Conservation (phyloP, 257 asterid species). For the Solanum paucissectum region DNA sequence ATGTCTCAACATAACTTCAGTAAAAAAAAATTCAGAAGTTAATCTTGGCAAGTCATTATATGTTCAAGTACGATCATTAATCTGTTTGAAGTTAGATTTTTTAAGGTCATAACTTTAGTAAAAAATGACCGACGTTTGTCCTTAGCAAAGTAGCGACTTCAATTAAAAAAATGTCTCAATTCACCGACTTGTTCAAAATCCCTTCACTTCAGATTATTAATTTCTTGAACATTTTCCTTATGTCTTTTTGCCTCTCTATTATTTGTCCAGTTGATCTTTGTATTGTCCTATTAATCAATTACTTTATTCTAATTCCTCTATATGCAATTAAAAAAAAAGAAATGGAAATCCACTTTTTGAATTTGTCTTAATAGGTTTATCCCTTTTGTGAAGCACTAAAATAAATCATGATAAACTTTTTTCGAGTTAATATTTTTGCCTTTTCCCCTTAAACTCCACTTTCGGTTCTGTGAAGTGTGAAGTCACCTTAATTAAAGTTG, state of each 20-base stretch:
- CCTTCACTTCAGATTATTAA: background rate
- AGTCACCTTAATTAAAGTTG: background rate
- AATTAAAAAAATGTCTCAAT: background rate
- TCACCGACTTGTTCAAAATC: background rate
- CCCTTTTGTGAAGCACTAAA: background rate
- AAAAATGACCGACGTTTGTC: background rate
- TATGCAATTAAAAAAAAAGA: background rate
- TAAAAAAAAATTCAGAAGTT: background rate
- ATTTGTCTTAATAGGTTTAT: background rate
- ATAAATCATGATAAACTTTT: background rate
- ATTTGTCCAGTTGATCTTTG: background rate
- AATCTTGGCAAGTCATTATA: too few relatives aligned
- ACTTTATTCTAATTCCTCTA: background rate
- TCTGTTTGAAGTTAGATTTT: background rate
- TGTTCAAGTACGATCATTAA: background rate
- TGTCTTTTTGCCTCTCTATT: background rate
- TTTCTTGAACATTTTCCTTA: background rate
- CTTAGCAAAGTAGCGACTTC: too few relatives aligned
- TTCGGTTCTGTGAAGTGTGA: background rate
- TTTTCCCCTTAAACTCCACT: background rate
- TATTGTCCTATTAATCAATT: background rate
- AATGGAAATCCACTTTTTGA: background rate
- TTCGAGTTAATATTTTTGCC: background rate
- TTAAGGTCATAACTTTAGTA: fast-evolving
- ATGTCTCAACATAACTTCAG: background rate